These are phyloP conservation scores for Penicillium decumbens DNA, from an alignment of 2,329 filamentous ascomycete genomes.

Conservation along the genomic window DNA sequence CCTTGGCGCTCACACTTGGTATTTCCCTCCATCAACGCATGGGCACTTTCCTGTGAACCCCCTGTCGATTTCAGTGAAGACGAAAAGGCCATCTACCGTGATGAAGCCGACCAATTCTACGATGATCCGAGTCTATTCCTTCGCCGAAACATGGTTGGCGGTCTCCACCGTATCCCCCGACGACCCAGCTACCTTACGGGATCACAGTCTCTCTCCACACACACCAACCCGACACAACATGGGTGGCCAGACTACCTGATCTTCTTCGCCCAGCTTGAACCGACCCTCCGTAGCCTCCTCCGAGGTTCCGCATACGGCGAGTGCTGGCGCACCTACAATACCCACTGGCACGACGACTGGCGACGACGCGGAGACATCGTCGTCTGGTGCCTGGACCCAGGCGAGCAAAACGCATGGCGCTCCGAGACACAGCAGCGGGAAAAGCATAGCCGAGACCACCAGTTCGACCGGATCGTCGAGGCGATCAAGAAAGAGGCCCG, in stretches of 20 bases:
- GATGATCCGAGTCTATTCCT: constrained; percentile 58
- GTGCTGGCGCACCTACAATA: constrained; percentile 59
- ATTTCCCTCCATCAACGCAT: constrained; percentile 67
- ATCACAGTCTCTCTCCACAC: neutral
- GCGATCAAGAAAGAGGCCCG: constrained; percentile 26
- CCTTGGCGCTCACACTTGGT: constrained; percentile 89
- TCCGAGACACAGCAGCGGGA: constrained; percentile 22
- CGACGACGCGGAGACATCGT: constrained; percentile 59
- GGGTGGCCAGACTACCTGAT: constrained; percentile 48
- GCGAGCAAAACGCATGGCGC: constrained; percentile 37
- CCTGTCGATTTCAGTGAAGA: constrained; percentile 62
- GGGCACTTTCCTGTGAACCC: constrained; percentile 86
- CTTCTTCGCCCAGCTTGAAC: constrained; percentile 57
- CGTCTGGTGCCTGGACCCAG: constrained; percentile 52
- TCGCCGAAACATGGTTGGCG: constrained; percentile 47
- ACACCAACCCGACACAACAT: constrained; percentile 22
- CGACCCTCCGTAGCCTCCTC: constrained; percentile 43
- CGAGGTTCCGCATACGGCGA: constrained; percentile 49
- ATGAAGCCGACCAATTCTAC: constrained; percentile 92
- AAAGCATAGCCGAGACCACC: constrained; percentile 25
- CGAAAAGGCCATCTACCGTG: constrained; percentile 66
- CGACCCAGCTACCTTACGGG: constrained; percentile 30
- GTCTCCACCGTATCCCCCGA: constrained; percentile 31
- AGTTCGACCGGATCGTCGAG: constrained; percentile 37
- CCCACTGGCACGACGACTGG: constrained; percentile 59